Evolutionary conservation across 2,329 filamentous ascomycete species (phyloP), one percentile per base, ranked within the genome.

Genomic region (Fusarium robinianum): DNA sequence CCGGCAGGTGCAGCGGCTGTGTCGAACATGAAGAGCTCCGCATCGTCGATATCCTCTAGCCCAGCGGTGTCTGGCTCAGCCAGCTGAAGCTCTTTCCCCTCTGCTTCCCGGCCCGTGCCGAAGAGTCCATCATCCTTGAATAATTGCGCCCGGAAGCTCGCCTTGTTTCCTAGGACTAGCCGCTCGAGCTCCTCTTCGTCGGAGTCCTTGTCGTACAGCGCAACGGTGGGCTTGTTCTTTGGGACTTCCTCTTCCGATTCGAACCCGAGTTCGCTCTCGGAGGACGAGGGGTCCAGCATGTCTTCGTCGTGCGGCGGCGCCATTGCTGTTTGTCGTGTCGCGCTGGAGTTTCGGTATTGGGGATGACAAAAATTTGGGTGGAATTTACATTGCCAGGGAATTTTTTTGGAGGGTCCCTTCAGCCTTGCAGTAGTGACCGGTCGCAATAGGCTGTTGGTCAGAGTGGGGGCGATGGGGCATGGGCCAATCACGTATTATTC

Each of bases 101-200:
- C 66, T 2, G 41, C 54, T 6, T 67, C 68, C 22, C 66, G 63
- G 25, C 64, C 61, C 2, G 51, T 57, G 31, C 63, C 60, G 24
- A 63, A 54, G 1, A 62, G 62, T 26, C 54, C 73, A 62, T 73
- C 82, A 68, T 68, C 72, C 62, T 72, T 71, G 55, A 86, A 87
- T 37, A 97, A 72, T 27, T 85, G 85, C 44, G 85, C 77, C 46
- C 84, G 80, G 67, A 97, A 97, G 22, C 85, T 88, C n/a, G 81
- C 79, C 32, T 85, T 83, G 69, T 95, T 88, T 41, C 94, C 94
- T 51, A 99, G 88, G 4, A 99, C 87, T 51, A 96, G 74, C 54
- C 84, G 82, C 72, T 96, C 92, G 19, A 96, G 81, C 65, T 92
- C 89, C 62, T 87, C 83, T 67, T 96, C 91, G 38, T 87, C 84